Evolutionary conservation across 345 rosid genomes (phyloP).

Genomic region (Linum lewisii): DNA sequence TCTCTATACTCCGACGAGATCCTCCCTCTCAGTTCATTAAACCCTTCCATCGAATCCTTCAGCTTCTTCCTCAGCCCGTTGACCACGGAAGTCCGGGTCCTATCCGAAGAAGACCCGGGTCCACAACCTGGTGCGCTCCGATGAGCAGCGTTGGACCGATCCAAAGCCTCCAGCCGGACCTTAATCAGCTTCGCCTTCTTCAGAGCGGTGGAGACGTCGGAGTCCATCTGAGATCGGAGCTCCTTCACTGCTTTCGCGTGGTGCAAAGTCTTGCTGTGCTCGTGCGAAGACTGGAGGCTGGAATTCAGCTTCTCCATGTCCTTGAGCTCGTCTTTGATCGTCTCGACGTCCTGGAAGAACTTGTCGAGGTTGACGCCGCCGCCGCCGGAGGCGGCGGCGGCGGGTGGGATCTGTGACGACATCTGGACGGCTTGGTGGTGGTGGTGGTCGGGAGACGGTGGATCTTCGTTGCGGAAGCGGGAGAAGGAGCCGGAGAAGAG

Average conservation of each 20-base stretch:
- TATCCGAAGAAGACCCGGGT: slow-evolving; percentile 80
- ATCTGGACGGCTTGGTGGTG: slow-evolving; percentile 23
- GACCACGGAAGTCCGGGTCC: slow-evolving; percentile 74
- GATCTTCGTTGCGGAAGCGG: background rate
- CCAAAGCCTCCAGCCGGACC: slow-evolving; percentile 75
- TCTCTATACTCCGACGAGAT: slow-evolving; percentile 76
- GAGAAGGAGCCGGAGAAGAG: background rate
- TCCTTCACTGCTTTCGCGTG: slow-evolving; percentile 69
- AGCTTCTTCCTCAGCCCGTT: slow-evolving; percentile 90
- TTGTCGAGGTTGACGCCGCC: slow-evolving; percentile 69
- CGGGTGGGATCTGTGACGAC: slow-evolving; percentile 16
- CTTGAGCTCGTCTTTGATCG: slow-evolving; percentile 63
- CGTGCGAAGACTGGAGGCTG: slow-evolving; percentile 57
- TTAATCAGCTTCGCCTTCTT: slow-evolving; percentile 74
- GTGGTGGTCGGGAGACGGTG: slow-evolving; percentile 10
- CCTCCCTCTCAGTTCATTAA: slow-evolving; percentile 52
- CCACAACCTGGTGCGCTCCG: slow-evolving; percentile 72
- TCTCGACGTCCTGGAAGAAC: slow-evolving; percentile 78
- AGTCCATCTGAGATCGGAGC: slow-evolving; percentile 69
- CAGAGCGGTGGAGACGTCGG: slow-evolving; percentile 64
- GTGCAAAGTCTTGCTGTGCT: slow-evolving; percentile 84
- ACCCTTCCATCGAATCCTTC: slow-evolving; percentile 82
- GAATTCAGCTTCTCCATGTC: slow-evolving; percentile 58
- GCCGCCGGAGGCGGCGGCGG: slow-evolving; percentile 24
- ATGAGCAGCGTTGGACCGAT: slow-evolving; percentile 72